Evolutionary conservation across 2,329 filamentous ascomycete species (phyloP), one percentile per base, ranked within the genome.

Genomic region (Fusarium anguioides): DNA sequence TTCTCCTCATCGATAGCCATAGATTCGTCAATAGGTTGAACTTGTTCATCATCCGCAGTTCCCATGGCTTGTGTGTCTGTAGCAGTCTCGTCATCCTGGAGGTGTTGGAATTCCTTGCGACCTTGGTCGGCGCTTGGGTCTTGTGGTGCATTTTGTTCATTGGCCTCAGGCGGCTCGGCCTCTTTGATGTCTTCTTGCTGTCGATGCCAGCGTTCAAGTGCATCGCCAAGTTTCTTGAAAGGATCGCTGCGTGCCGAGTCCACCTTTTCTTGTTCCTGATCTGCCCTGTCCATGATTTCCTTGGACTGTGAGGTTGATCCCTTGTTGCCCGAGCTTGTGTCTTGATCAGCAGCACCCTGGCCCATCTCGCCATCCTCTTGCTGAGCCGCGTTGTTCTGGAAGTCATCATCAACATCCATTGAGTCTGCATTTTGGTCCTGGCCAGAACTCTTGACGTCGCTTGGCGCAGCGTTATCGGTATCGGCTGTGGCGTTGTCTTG

Each of bases 221-320:
- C 91, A 80, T 99, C 94, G 21, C 96, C 96, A 27, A 99, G 87
- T 75, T 97, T 96, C 81, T 96, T 96, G 84, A 97, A 97, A 2
- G 94, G 92, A 69, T 96, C 88, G 42, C 83, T 79, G 36, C 78
- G 79, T 52, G 81, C 78, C 9, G 79, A 78, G 51, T 84, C 80
- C 40, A 51, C 29, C 26, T 81, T 76, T 12, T 82, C 79, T 51
- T 79, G 75, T 26, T 81, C 75, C 44, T 78, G 72, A 8, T 83
- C 79, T n/a, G 80, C 77, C 33, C 80, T 76, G n/a, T 84, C 81
- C n/a, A 80, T 76, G 6, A 81, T 77, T 36, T 86, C 81, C 52
- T 84, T 82, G 12, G 81, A 78, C 36, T 80, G 79, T 4, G 85
- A 84, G 18, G 82, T 78, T 9, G 79, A 81, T 14, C 89, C 90